Percentiles rank a stretch among this genome's conserved stretches.
These are phyloP conservation scores for Metschnikowia rubicola DNA, from an alignment of 805 yeast genomes.

Conservation along the genomic window DNA sequence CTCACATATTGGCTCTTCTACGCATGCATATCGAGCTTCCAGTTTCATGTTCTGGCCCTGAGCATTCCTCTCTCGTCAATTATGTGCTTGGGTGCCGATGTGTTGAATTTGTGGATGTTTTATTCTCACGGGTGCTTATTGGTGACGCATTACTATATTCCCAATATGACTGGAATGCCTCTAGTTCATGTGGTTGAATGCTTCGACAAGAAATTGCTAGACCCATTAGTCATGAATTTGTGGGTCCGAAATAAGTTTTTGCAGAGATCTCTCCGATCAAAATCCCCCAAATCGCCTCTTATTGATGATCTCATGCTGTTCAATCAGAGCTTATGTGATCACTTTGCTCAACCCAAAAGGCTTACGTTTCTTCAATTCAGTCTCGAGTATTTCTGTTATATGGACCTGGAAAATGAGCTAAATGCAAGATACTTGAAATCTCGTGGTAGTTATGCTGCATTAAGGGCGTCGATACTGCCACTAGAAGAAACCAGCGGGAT, in stretches of 20 bases:
- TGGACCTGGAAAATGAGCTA: conserved; percentile 9
- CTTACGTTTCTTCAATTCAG: conserved; percentile 7
- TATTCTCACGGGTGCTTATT: conserved; percentile 16
- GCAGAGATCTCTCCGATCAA: conserved; percentile 1
- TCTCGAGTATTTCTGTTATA: conserved; percentile 12
- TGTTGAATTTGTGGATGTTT: conserved; percentile 14
- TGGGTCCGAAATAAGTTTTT: conserved; percentile 8
- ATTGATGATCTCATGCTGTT: conserved; percentile 10
- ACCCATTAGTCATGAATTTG: conserved; percentile 5
- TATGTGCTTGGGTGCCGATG: conserved; percentile 2
- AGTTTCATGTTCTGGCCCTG: background rate
- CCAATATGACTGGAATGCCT: background rate
- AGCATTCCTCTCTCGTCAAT: conserved; percentile 3
- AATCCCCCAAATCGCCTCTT: background rate
- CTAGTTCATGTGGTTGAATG: background rate
- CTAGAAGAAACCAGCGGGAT: too few relatives aligned
- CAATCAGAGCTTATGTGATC: conserved; percentile 7
- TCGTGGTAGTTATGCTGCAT: background rate
- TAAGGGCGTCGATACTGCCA: background rate
- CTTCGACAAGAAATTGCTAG: conserved; percentile 3
- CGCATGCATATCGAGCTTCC: conserved; percentile 3
- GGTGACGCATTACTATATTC: conserved; percentile 7
- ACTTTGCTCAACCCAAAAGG: background rate
- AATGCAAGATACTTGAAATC: conserved; percentile 5
- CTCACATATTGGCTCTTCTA: conserved; percentile 15